A percentile compares a stretch with the other conserved stretches of the same genome.
Conservation (phyloP, 202 grass and related monocot species). For the Schoenoplectus tabernaemontani region DNA sequence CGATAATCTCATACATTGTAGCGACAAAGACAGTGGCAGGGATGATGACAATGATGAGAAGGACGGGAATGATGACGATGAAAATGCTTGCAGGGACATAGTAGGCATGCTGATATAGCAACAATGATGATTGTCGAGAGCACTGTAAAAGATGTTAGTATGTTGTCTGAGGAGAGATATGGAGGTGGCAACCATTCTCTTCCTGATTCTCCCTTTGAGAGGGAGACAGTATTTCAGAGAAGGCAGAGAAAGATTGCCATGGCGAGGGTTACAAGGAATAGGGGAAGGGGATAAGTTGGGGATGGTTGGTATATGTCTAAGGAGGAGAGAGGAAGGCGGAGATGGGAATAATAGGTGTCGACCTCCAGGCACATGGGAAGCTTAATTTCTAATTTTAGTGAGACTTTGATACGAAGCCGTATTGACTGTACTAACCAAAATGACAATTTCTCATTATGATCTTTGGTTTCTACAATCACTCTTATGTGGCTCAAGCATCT, state of each 20-base stretch:
- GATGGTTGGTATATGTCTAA: conserved; percentile 18
- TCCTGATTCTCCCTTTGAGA: conserved; percentile 10
- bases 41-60: neutral
- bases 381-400: neutral
- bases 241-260: conserved; percentile 20
- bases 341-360: neutral
- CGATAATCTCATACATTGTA: neutral
- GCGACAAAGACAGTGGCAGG: neutral
- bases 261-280: neutral
- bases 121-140: neutral
- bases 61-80: neutral
- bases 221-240: conserved; percentile 8
- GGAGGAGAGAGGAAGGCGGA: conserved; percentile 15
- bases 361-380: neutral
- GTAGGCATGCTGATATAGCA: neutral
- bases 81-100: neutral
- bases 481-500: neutral
- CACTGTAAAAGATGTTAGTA: neutral
- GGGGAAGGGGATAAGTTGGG: conserved; percentile 23
- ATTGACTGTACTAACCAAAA: conserved; percentile 2
- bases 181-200: conserved; percentile 19
- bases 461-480: neutral
- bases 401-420: neutral
- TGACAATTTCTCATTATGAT: neutral
- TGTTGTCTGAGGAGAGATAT: neutral